phyloP scores from a whole-genome alignment of 1,284 basidiomycete genomes.

The Trametes polyzona region DNA sequence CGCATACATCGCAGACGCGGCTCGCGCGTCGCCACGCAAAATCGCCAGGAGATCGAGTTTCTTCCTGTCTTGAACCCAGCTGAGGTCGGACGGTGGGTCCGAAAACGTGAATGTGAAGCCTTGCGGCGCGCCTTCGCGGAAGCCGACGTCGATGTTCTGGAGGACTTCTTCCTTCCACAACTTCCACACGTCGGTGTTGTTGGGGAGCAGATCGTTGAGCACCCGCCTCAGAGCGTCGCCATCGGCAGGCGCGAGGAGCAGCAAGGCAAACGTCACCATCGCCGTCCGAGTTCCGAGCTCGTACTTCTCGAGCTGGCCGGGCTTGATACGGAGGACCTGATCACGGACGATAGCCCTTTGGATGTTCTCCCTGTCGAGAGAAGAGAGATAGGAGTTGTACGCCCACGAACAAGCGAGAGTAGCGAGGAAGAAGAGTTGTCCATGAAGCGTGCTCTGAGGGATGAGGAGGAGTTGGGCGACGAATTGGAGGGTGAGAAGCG shows the following conservation, averaged over 20 bases:
- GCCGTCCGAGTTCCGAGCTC: slow-evolving; percentile 17
- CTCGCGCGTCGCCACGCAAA: not conserved
- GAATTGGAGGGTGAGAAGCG: slow-evolving; percentile 24
- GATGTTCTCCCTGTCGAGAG: slow-evolving; percentile 20
- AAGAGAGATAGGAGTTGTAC: slow-evolving; percentile 26
- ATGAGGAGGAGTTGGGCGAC: slow-evolving; percentile 23
- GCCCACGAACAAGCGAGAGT: slow-evolving; percentile 21
- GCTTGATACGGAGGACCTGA: slow-evolving; percentile 5
- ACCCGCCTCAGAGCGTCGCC: not conserved
- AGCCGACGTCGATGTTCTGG: not conserved
- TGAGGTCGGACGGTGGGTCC: not conserved
- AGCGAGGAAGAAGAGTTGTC: slow-evolving; percentile 22
- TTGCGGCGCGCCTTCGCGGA: not conserved
- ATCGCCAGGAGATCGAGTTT: not conserved
- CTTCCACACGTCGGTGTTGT: slow-evolving; percentile 17
- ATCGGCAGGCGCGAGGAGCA: slow-evolving; percentile 11
- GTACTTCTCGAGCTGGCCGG: slow-evolving; percentile 6
- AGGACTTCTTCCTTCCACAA: slow-evolving; percentile 13
- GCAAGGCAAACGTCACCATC: slow-evolving; percentile 17
- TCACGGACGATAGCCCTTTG: slow-evolving; percentile 17
- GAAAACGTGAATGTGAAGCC: not conserved
- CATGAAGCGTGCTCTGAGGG: slow-evolving; percentile 18
- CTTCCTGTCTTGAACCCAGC: not conserved
- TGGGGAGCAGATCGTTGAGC: slow-evolving; percentile 21
- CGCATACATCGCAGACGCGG: not conserved